phyloP scores from a whole-genome alignment of 2,329 filamentous ascomycete genomes.

The Calycina herbarum region DNA sequence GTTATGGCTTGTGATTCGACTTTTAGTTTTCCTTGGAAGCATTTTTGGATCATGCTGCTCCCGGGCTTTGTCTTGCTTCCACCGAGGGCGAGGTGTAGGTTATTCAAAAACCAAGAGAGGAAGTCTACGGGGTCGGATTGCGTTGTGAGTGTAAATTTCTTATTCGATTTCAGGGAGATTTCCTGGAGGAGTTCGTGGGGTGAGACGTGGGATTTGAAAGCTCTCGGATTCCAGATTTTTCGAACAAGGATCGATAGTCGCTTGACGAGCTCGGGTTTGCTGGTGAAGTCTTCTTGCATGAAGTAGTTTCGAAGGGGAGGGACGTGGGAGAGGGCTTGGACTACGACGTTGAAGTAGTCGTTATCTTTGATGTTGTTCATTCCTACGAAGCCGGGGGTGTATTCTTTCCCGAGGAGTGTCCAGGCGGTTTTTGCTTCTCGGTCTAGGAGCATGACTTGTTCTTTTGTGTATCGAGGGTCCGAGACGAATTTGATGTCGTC shows the following conservation, averaged over 20 bases:
- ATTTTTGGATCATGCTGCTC: constrained; percentile 83
- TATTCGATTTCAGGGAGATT: constrained; percentile 84
- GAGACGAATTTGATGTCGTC: constrained; percentile 99
- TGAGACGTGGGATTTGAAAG: constrained; percentile 95
- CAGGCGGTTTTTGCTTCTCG: constrained; percentile 62
- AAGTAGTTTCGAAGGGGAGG: constrained; percentile 87
- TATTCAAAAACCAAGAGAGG: constrained; percentile 95
- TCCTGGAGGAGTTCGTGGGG: constrained; percentile 97
- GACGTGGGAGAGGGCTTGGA: constrained; percentile 89
- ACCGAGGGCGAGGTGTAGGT: constrained; percentile 86
- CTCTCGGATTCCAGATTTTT: constrained; percentile 97
- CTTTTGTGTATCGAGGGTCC: constrained; percentile 79
- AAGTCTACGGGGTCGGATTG: constrained; percentile 98
- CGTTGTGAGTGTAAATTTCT: constrained; percentile 84
- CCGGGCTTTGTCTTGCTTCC: constrained; percentile 84
- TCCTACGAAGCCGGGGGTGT: constrained; percentile 91
- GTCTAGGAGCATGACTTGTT: constrained; percentile 80
- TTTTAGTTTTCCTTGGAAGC: constrained; percentile 90
- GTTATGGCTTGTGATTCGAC: constrained; percentile 94
- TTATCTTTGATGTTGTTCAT: constrained; percentile 99
- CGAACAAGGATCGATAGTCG: constrained; percentile 86
- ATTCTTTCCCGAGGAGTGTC: constrained; percentile 81
- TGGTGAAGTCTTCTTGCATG: constrained; percentile 78
- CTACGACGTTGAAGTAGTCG: constrained; percentile 95
- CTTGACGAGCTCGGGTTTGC: constrained; percentile 77